Evolutionary conservation across 2,329 filamentous ascomycete species (phyloP).

Genomic region (Ramularia endophylla): DNA sequence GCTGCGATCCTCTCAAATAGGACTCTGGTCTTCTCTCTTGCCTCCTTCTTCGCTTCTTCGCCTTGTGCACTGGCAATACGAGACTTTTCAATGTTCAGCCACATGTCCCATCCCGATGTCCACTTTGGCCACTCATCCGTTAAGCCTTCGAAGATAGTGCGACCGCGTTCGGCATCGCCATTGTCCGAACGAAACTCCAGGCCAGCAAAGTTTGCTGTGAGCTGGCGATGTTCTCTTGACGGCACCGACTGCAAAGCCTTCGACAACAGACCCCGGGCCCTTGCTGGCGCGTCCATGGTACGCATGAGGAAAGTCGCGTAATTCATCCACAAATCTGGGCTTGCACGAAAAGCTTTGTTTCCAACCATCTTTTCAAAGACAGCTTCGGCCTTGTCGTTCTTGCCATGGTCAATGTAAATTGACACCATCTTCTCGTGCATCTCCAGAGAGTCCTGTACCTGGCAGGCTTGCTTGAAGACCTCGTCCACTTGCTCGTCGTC

Average conservation of each 20-base stretch:
- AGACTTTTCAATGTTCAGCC: constrained; percentile 69
- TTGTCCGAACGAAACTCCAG: constrained; percentile 82
- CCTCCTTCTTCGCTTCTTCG: constrained; percentile 45
- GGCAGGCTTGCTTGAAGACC: constrained; percentile 85
- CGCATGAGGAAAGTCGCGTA: constrained; percentile 91
- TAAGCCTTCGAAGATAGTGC: constrained; percentile 89
- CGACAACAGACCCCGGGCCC: constrained; percentile 69
- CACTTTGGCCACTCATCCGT: constrained; percentile 81
- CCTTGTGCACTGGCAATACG: constrained; percentile 27
- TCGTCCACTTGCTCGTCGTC: constrained; percentile 75
- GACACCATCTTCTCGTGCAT: constrained; percentile 84
- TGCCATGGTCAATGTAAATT: constrained; percentile 90
- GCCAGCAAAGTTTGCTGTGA: constrained; percentile 82
- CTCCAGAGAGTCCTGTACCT: constrained; percentile 88
- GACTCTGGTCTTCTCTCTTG: constrained; percentile 50
- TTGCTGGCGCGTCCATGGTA: constrained; percentile 61
- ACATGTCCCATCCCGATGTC: constrained; percentile 87
- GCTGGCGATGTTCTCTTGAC: constrained; percentile 59
- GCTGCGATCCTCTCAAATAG: constrained; percentile 74
- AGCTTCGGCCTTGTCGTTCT: constrained; percentile 76
- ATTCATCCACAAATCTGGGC: constrained; percentile 81
- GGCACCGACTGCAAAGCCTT: constrained; percentile 82
- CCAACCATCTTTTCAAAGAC: constrained; percentile 83
- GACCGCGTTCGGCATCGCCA: constrained; percentile 82
- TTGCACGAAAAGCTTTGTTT: constrained; percentile 72